Evolutionary conservation across 2,329 filamentous ascomycete species (phyloP).

Genomic region (Aspergillus sp.): DNA sequence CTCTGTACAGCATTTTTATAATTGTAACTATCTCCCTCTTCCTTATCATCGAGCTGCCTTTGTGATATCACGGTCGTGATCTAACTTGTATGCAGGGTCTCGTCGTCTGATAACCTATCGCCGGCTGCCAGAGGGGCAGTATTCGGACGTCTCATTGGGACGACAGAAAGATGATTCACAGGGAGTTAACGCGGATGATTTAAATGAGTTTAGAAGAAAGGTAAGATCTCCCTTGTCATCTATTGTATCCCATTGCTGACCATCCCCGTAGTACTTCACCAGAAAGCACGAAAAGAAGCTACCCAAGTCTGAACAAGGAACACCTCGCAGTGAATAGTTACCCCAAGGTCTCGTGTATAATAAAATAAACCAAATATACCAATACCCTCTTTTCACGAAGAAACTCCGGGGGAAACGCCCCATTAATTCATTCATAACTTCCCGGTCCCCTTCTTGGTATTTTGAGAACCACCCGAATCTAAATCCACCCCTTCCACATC

Average conservation of each 20-base stretch:
- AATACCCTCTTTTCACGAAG: too few species aligned
- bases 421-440: conserved; percentile 13
- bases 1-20: conserved; percentile 82
- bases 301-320: neutral
- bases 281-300: neutral
- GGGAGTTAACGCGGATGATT: conserved; percentile 53
- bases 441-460: conserved; percentile 5
- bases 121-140: conserved; percentile 53
- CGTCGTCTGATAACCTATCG: conserved; percentile 80
- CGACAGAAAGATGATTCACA: conserved; percentile 27
- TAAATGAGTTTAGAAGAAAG: conserved; percentile 59
- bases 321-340: neutral
- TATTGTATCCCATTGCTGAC: neutral
- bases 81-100: conserved; percentile 54
- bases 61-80: too few species aligned
- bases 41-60: too few species aligned
- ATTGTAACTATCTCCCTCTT: conserved; percentile 50
- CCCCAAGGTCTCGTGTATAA: neutral
- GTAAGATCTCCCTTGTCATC: conserved; percentile 12
- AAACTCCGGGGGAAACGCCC: too few species aligned
- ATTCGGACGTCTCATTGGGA: conserved; percentile 22
- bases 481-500: conserved; percentile 32
- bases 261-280: conserved; percentile 7
- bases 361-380: neutral
- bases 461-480: neutral